A percentile compares a stretch with the other conserved stretches of the same genome.
Conservation (phyloP, 2,329 filamentous ascomycete species). For the Ophiognomonia clavigignenti-juglandacearum region DNA sequence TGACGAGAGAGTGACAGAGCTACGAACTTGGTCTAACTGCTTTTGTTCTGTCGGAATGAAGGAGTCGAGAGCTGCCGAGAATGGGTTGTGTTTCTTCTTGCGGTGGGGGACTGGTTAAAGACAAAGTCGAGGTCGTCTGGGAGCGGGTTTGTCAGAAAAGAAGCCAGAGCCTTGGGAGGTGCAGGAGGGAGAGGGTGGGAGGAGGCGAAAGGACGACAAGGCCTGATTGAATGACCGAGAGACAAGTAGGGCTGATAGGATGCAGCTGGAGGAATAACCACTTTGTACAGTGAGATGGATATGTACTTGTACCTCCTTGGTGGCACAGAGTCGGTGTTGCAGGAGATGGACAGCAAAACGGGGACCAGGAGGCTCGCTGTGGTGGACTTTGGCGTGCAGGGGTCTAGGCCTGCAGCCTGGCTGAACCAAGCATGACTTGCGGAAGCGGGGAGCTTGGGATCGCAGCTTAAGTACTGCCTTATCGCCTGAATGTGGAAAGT, state of each 20-base stretch:
- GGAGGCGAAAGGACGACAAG: conserved; percentile 1
- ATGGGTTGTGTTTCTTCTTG: background rate
- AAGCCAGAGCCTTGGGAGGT: conserved; percentile 12
- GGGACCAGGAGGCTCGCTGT: too few species aligned
- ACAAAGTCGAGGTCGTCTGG: background rate
- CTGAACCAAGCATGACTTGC: too few species aligned
- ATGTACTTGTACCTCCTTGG: too few species aligned
- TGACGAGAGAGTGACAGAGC: conserved; percentile 9
- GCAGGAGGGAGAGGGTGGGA: conserved; percentile 6
- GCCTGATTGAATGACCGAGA: conserved; percentile 20
- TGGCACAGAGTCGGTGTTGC: too few species aligned
- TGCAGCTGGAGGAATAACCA: too few species aligned
- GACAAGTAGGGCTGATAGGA: conserved; percentile 21
- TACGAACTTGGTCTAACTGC: background rate
- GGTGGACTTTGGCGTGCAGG: too few species aligned
- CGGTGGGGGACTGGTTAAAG: background rate
- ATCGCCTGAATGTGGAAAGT: too few species aligned
- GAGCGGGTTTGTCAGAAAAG: background rate
- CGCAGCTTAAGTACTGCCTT: too few species aligned
- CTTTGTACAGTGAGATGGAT: too few species aligned
- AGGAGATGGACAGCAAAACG: too few species aligned
- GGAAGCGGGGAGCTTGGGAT: too few species aligned
- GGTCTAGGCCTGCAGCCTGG: too few species aligned
- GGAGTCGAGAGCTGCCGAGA: background rate
- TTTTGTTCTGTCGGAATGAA: background rate